Evolutionary conservation across 257 asterid species (phyloP), one percentile per base, ranked within the genome.

Genomic region (Solanum tarapatanum): DNA sequence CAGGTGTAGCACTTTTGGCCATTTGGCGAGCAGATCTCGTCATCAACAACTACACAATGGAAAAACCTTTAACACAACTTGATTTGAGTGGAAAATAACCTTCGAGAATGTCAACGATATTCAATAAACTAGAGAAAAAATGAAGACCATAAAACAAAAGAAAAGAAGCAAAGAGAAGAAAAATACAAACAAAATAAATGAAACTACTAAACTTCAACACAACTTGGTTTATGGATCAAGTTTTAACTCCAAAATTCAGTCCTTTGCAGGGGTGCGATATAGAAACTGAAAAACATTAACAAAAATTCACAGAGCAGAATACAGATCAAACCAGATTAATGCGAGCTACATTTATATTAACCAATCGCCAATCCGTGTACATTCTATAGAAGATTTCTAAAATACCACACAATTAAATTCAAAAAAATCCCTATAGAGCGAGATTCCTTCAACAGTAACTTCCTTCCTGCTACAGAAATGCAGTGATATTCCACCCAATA

Each of bases 1-100:
- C 89, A 76, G 99, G 99, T 90, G 94, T 87, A 64, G 95, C 93
- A n/a, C 91, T 91, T 90, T 93, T 96, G 79, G 98, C 94, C 60
- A 92, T 90, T 88, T 94, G 98, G 87, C 80, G 92, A 87, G 98
- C 98, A 30, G 97, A 92, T 39, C 91, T 91, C 95, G 92, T 95
- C 94, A 91, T 93, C 96, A 97, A 87, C 32, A 97, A 92, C 99
- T 95, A 85, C 92, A 96, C 84, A 90, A 87, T 84, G 51, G 83
- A 48, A 41, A 37, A 73, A 24, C 10, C 84, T 85, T 28, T 19
- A 69, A 64, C 85, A 58, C n/a, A 85, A 70, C 83, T 60, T 24
- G 24, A 26, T 69, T 70, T 41, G 69, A 43, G 11, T 12, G 35
- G 23, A 26, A 64, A 85, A 33, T 19, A 85, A 55, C 62, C 62